These are phyloP conservation scores for Myrica gale DNA, from an alignment of 306 rosid species.

Conservation along the genomic window DNA sequence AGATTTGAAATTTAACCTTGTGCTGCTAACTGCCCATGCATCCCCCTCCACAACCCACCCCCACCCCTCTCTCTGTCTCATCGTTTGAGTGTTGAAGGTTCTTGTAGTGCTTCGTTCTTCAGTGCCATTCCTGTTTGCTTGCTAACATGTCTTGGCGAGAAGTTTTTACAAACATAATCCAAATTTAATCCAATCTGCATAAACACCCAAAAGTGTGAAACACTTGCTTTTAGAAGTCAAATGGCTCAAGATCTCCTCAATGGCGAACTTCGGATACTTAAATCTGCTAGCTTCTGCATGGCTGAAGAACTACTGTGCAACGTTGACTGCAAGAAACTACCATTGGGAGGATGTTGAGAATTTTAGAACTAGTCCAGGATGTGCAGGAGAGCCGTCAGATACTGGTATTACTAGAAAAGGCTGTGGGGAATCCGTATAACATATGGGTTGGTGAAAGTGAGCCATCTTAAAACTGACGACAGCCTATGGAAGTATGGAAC, in stretches of 20 bases:
- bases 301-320: conserved; percentile 54
- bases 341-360: not conserved
- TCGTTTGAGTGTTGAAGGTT: not conserved
- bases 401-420: too few species aligned
- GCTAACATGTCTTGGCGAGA: not conserved
- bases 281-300: conserved; percentile 60
- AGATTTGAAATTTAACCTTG: not conserved
- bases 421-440: too few species aligned
- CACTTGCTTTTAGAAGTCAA: conserved; percentile 33
- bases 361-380: not conserved
- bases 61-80: not conserved
- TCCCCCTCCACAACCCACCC: not conserved
- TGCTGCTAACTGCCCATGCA: not conserved
- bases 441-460: too few species aligned
- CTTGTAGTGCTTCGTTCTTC: not conserved
- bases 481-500: too few species aligned
- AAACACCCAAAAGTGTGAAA: conserved; percentile 12
- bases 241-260: conserved; percentile 62
- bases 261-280: conserved; percentile 66
- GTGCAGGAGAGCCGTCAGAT: not conserved
- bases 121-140: not conserved
- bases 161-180: not conserved
- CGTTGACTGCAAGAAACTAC: conserved; percentile 18
- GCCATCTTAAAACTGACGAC: too few species aligned
- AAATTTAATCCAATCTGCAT: not conserved